phyloP scores from a whole-genome alignment of 176 grass and related monocot species.

The Thinopyrum elongatum region DNA sequence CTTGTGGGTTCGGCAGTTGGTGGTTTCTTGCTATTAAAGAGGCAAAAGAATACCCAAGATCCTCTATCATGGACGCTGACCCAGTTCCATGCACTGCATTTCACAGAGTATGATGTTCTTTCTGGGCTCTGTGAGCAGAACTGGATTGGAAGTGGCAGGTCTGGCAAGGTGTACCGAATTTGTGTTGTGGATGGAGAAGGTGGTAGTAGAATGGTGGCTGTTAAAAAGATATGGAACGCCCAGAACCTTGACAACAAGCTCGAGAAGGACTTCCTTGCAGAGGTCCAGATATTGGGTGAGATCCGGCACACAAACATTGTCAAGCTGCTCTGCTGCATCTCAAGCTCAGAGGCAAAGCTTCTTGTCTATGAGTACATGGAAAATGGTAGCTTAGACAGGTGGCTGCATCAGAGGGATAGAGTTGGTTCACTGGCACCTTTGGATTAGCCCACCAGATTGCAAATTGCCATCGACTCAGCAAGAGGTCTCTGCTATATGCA shows the following conservation, averaged over 20 bases:
- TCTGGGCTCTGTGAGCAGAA: slow-evolving; percentile 48
- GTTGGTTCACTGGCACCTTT: slow-evolving; percentile 8
- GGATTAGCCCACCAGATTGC: slow-evolving; percentile 53
- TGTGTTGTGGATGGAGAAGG: slow-evolving; percentile 1
- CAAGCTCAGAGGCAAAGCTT: slow-evolving; percentile 42
- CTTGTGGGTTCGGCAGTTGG: slow-evolving; percentile 1
- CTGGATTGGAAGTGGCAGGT: slow-evolving; percentile 60
- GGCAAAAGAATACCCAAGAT: slow-evolving; percentile 4
- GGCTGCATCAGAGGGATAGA: slow-evolving; percentile 43
- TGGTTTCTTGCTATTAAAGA: slow-evolving; percentile 27
- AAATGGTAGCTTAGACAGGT: slow-evolving; percentile 52
- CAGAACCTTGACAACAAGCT: slow-evolving; percentile 28
- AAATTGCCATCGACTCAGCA: slow-evolving; percentile 55
- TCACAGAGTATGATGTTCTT: slow-evolving; percentile 34
- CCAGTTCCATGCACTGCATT: slow-evolving; percentile 43
- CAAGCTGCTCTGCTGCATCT: slow-evolving; percentile 59
- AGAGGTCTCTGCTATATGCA: slow-evolving; percentile 78
- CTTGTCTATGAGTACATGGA: slow-evolving; percentile 80
- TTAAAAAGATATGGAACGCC: slow-evolving; percentile 63
- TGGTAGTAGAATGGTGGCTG: slow-evolving; percentile 31
- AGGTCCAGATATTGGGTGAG: slow-evolving; percentile 56
- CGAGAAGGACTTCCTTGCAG: slow-evolving; percentile 58
- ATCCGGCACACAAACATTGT: slow-evolving; percentile 61
- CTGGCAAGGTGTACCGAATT: slow-evolving; percentile 55
- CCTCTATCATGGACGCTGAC: slow-evolving; percentile 46